phyloP scores from a whole-genome alignment of 2,329 filamentous ascomycete species.

The Xylariaceae sp. region DNA sequence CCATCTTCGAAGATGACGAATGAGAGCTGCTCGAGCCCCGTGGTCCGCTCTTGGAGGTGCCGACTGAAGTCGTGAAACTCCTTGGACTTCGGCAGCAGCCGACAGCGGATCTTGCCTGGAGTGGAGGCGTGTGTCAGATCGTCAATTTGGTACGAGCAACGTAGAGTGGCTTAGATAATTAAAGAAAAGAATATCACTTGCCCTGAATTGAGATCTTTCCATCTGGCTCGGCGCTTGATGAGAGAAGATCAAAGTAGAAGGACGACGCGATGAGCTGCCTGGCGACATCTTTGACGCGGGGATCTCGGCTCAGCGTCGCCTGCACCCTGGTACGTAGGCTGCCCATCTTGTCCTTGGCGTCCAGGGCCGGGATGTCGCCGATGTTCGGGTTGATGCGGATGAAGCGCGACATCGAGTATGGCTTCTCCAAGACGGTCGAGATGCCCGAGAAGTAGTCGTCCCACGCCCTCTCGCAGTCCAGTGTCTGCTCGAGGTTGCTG shows the following conservation, averaged over 20 bases:
- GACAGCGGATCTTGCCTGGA: background rate
- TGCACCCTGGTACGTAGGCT: background rate
- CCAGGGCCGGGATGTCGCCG: conserved; percentile 1
- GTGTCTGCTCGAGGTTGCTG: conserved; percentile 1
- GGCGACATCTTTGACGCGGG: background rate
- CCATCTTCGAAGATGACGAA: background rate
- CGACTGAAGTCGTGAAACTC: background rate
- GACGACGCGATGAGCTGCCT: conserved; percentile 1
- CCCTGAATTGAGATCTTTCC: no score
- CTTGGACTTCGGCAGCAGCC: background rate
- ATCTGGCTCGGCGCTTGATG: background rate
- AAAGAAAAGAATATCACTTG: no score
- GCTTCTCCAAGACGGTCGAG: background rate
- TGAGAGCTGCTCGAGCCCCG: background rate
- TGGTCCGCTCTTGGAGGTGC: background rate
- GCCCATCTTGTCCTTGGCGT: background rate
- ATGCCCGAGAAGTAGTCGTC: conserved; percentile 1
- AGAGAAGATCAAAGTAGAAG: background rate
- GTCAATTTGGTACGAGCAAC: background rate
- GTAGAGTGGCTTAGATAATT: no score
- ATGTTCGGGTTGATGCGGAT: conserved; percentile 1
- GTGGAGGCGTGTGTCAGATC: no score
- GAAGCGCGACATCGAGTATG: no score
- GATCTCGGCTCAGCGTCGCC: background rate
- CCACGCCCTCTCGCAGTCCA: conserved; percentile 1